Evolutionary conservation across 2,329 filamentous ascomycete genomes (phyloP), one percentile per base, ranked within the genome.

Genomic region (Verticillium isaacii): DNA sequence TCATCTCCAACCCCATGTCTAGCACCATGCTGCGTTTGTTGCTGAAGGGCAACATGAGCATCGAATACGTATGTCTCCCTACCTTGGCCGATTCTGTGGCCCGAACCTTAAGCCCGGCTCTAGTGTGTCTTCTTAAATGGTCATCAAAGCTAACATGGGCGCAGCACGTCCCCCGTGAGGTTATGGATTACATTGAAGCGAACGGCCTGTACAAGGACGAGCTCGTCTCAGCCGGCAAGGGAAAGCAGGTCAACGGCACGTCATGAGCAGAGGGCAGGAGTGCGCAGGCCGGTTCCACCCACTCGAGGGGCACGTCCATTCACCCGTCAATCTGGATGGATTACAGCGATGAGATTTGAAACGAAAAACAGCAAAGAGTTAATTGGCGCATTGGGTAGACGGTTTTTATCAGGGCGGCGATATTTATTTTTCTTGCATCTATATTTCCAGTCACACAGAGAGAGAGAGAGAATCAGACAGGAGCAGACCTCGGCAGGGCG

Each of bases 1-100:
- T 96, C 59, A 93, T 96, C 57, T 88, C 91, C 66, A 95, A 95
- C 74, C 90, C 95, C 68, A 89, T 95, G 63, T 69, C 68, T 32
- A 69, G 67, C 57, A 69, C 68, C 23, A 68, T 68, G 62, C 63
- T 70, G 14, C 64, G 65, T 7, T 41, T 66, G 36, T 29, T 65
- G 37, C 25, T 66, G n/a, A 65, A 64, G 58, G 62, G 63, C 39
- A 63, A 61, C 59, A 66, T 66, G 64, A 65, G 62, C 58, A 65
- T 65, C 15, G 64, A 65, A 56, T 65, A 65, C 32, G 64, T 65
- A 56, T 25, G 63, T 50, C 32, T 32, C 7, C n/a, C 2, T 12
- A 32, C 34, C 32, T 34, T n/a, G 23, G 23, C 23, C 23, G 23
- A 50, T 12, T n/a, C 41, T 23, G 3, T 23, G 8, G 41, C 11